A percentile compares a stretch with the other conserved stretches of the same genome.
Evolutionary conservation across 768 basidiomycete genomes (phyloP).

Genomic region (Lyophyllum shimeji): DNA sequence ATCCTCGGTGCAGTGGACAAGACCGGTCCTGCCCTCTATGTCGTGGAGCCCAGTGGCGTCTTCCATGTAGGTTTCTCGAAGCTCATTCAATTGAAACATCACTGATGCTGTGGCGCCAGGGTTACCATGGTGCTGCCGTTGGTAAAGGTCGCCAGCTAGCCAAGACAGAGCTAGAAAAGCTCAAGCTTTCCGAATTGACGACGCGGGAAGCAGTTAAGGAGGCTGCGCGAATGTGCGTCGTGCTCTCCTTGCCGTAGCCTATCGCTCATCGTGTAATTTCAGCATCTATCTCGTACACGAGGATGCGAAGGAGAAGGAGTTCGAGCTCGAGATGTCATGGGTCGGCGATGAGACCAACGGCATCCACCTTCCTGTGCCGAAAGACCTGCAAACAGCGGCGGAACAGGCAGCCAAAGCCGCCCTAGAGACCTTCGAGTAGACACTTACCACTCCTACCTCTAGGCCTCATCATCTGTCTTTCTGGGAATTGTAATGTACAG

Average conservation of each 20-base stretch:
- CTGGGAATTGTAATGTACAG: slow-evolving; percentile 10
- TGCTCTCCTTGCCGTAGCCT: neutral
- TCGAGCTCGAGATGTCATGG: slow-evolving; percentile 98
- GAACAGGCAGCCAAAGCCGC: slow-evolving; percentile 86
- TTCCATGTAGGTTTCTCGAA: slow-evolving; percentile 62
- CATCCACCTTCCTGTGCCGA: slow-evolving; percentile 80
- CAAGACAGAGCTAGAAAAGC: slow-evolving; percentile 97
- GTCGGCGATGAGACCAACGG: slow-evolving; percentile 82
- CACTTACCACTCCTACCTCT: neutral
- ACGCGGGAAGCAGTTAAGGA: slow-evolving; percentile 86
- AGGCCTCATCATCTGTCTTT: slow-evolving; percentile 15
- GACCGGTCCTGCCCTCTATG: slow-evolving; percentile 80
- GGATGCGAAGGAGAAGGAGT: slow-evolving; percentile 97
- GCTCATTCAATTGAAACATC: neutral
- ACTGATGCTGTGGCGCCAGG: slow-evolving; percentile 43
- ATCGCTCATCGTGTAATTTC: slow-evolving; percentile 2
- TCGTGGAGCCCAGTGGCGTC: slow-evolving; percentile 94
- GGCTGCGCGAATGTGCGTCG: slow-evolving; percentile 89
- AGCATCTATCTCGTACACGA: slow-evolving; percentile 98
- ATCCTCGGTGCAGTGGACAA: slow-evolving; percentile 90
- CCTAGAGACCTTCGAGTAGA: slow-evolving; percentile 59
- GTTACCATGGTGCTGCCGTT: slow-evolving; percentile 94
- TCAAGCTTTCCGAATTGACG: slow-evolving; percentile 79
- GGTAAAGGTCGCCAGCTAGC: slow-evolving; percentile 98
- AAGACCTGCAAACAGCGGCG: slow-evolving; percentile 81